Conservation (phyloP, 768 basidiomycete genomes). For the Hirschioporus abietinus region DNA sequence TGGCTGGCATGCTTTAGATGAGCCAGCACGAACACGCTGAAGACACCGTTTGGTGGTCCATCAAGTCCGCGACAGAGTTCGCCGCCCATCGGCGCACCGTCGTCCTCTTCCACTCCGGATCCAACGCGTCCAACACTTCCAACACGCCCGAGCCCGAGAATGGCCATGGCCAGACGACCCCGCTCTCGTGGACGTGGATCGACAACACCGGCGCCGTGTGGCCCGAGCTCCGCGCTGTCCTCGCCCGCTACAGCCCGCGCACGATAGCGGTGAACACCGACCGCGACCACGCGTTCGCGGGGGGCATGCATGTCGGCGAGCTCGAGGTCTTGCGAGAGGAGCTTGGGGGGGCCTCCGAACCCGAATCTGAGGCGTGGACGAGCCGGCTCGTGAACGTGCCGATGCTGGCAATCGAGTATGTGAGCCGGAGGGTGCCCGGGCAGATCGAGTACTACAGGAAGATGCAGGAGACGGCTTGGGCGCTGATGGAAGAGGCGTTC, state of each 20-base stretch:
- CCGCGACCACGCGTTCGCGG: slow-evolving; percentile 40
- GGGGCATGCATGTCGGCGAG: slow-evolving; percentile 48
- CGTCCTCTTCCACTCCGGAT: slow-evolving; percentile 45
- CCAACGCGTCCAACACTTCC: no score
- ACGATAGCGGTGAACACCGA: slow-evolving; percentile 44
- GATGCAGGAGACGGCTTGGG: slow-evolving; percentile 48
- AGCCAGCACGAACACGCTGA: slow-evolving; percentile 48
- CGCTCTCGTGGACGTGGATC: slow-evolving; percentile 41
- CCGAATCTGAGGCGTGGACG: slow-evolving; percentile 41
- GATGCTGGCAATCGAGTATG: slow-evolving; percentile 44
- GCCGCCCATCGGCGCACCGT: slow-evolving; percentile 44
- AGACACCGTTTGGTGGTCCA: slow-evolving; percentile 47
- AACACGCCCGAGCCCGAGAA: slow-evolving; percentile 33
- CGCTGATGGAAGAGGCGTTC: slow-evolving; percentile 49
- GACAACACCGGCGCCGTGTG: slow-evolving; percentile 47
- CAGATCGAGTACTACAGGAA: slow-evolving; percentile 41
- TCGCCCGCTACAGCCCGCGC: slow-evolving; percentile 32
- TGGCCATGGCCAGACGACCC: slow-evolving; percentile 35
- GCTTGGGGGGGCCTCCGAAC: no score
- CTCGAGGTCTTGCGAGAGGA: slow-evolving; percentile 30
- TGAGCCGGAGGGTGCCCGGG: slow-evolving; percentile 35
- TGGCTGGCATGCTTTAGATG: no score
- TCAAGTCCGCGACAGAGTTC: slow-evolving; percentile 44
- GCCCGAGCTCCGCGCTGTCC: slow-evolving; percentile 34
- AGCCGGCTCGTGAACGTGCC: slow-evolving; percentile 33